Evolutionary conservation across 345 rosid species (phyloP).

Genomic region (Murraya paniculata): DNA sequence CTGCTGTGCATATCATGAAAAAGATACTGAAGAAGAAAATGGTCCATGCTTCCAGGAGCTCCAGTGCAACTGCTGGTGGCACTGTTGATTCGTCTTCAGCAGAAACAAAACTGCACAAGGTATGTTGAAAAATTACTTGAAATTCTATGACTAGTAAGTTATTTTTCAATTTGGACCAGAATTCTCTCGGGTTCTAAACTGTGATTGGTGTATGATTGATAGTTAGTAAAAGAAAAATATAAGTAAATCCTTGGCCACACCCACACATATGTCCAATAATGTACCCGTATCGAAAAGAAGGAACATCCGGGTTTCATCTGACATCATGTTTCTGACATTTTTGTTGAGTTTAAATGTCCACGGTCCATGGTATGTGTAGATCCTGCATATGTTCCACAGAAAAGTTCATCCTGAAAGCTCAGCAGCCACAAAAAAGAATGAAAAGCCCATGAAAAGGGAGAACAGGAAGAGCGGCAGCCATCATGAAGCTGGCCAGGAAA

Average conservation of each 20-base stretch:
- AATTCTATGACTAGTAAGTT: not conserved
- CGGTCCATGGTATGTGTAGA: conserved; percentile 33
- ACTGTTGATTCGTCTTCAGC: conserved; percentile 47
- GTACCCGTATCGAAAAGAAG: too few relatives aligned
- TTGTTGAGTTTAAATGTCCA: not conserved
- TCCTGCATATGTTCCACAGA: conserved; percentile 71
- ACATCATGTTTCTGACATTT: not conserved
- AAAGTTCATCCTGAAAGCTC: conserved; percentile 81
- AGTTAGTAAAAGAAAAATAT: too few relatives aligned
- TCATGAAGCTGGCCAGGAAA: conserved; percentile 25
- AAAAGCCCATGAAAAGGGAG: conserved; percentile 36
- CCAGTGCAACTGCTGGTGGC: conserved; percentile 33
- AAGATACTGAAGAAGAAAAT: conserved; percentile 60
- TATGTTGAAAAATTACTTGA: conserved; percentile 8
- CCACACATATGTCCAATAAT: too few relatives aligned
- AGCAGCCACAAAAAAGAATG: conserved; percentile 32
- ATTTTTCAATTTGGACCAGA: too few relatives aligned
- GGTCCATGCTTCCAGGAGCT: conserved; percentile 51
- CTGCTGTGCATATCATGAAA: conserved; percentile 54
- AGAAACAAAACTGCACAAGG: conserved; percentile 72
- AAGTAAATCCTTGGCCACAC: too few relatives aligned
- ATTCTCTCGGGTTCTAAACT: too few relatives aligned
- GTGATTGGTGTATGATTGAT: too few relatives aligned
- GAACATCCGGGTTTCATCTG: not conserved
- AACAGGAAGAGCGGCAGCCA: conserved; percentile 30